phyloP scores from a whole-genome alignment of 129 eudicot species.

The Ambrosia artemisiifolia region DNA sequence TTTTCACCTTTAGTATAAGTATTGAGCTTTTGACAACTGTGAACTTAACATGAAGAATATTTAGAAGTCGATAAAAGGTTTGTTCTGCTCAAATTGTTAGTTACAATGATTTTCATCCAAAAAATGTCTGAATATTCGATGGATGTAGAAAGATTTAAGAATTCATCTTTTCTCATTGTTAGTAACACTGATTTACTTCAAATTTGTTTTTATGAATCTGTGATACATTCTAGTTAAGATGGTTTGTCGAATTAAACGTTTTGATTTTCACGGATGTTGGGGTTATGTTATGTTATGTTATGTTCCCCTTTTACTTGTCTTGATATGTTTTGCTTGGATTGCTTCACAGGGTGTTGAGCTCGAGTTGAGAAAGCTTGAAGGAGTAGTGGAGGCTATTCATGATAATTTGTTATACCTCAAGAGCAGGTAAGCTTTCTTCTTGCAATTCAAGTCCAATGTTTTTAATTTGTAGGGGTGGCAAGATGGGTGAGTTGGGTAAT shows the following conservation, averaged over 20 bases:
- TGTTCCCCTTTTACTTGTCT: slow-evolving; percentile 8
- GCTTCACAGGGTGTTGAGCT: slow-evolving; percentile 76
- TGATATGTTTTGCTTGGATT: slow-evolving; percentile 17
- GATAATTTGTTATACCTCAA: slow-evolving; percentile 70
- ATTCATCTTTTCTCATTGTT: neutral
- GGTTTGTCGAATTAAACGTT: no score
- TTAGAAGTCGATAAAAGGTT: no score
- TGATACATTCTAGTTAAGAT: no score
- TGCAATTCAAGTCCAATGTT: neutral
- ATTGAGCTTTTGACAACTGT: neutral
- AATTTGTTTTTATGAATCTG: no score
- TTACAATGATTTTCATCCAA: no score
- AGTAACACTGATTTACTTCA: no score
- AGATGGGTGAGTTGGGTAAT: neutral
- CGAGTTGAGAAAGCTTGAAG: slow-evolving; percentile 91
- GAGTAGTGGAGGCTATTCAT: slow-evolving; percentile 89
- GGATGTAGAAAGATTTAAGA: no score
- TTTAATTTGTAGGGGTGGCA: slow-evolving; percentile 6
- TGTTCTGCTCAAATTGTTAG: no score
- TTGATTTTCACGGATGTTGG: neutral
- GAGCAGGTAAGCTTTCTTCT: slow-evolving; percentile 45
- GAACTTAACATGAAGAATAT: no score
- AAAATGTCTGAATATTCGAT: no score
- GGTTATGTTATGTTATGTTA: neutral
- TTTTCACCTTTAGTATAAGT: neutral